Evolutionary conservation across 768 basidiomycete genomes (phyloP), one percentile per base, ranked within the genome.

Genomic region (Trametes elegans): DNA sequence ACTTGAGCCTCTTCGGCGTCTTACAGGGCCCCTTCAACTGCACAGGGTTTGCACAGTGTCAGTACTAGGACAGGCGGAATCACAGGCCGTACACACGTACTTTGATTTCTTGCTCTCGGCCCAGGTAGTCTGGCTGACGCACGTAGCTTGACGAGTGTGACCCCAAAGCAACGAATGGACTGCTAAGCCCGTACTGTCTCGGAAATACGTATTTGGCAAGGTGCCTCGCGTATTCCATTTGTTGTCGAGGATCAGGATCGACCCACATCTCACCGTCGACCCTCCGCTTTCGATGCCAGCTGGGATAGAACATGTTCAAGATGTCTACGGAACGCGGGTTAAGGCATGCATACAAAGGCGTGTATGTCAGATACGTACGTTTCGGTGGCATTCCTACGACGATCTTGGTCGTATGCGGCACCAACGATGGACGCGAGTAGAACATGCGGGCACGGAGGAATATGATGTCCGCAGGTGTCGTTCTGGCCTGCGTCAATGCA

Each of bases 181-280:
- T 88, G 5, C 75, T 65, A 1, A 97, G 65, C 0, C 80, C 79
- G 63, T 85, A 92, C 62, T 93, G 89, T 35, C 85, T 77, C 8
- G 93, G 85, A 63, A 98, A 96, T 2, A 98, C 74, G 63, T 93
- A 87, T 71, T 93, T 94, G 29, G 87, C 77, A 1, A 93, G 70
- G 58, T 84, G 84, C 35, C 87, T 78, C 0, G 80, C 78, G 34
- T 81, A 68, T 34, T 76, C 75, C 39, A 73, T 74, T 60, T 79
- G 79, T 55, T 72, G 64, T 8, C 71, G 73, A 23, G 74, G 71
- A 57, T 83, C 79, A 1, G 76, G 77, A 29, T 82, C 78, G 2
- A 70, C 62, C 51, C 72, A 75, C 3, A 56, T 55, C 5, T 61
- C 66, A 35, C 66, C 66, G 41, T 67, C 53, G 18, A 54, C 47